These are phyloP conservation scores for Hypoxylon lenormandii DNA, from an alignment of 495 filamentous ascomycete species.

Conservation along the genomic window DNA sequence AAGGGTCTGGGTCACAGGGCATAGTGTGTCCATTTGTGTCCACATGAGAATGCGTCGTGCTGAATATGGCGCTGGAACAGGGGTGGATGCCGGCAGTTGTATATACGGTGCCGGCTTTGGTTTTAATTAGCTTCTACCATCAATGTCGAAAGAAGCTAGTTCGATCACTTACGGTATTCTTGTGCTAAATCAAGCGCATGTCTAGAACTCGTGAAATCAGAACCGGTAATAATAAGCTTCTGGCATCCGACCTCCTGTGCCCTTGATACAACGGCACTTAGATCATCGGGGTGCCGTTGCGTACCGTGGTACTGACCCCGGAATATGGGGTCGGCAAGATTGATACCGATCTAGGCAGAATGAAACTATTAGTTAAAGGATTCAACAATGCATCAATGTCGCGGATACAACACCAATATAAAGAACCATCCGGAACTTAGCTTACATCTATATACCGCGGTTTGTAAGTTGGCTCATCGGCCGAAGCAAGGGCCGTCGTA, in stretches of 20 bases:
- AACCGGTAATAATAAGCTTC: slow-evolving; percentile 96
- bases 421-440: slow-evolving; percentile 7
- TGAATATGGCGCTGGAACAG: slow-evolving; percentile 78
- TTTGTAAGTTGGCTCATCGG: slow-evolving; percentile 48
- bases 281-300: slow-evolving; percentile 80
- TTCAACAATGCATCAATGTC: background rate
- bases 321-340: slow-evolving; percentile 89
- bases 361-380: slow-evolving; percentile 2
- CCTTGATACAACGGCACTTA: slow-evolving; percentile 78
- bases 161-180: slow-evolving; percentile 72
- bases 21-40: slow-evolving; percentile 56
- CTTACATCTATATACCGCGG: slow-evolving; percentile 73
- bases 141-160: background rate
- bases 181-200: slow-evolving; percentile 78
- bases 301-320: slow-evolving; percentile 85
- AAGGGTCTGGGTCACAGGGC: slow-evolving; percentile 59
- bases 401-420: background rate
- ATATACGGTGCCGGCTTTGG: slow-evolving; percentile 79
- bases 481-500: slow-evolving; percentile 1
- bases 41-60: slow-evolving; percentile 65
- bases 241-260: slow-evolving; percentile 79
- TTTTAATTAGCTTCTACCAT: background rate
- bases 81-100: slow-evolving; percentile 94
- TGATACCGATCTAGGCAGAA: slow-evolving; percentile 79
- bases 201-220: slow-evolving; percentile 79